Conservation (phyloP, 176 grass and related monocot species). For the Pharus latifolius region DNA sequence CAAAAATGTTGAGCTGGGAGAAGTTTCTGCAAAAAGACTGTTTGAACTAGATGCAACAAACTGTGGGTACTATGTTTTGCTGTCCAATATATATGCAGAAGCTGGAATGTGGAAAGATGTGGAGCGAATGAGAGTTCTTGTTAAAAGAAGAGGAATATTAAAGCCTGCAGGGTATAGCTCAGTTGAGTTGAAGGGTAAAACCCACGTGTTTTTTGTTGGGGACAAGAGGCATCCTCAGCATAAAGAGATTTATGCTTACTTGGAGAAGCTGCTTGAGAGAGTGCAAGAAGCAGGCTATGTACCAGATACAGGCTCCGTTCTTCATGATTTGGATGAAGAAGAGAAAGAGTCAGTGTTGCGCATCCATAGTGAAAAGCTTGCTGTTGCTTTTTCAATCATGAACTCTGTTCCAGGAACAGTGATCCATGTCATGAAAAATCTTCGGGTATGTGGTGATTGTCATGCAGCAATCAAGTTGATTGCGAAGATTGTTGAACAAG, state of each 20-base stretch:
- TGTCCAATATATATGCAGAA: slow-evolving; percentile 86
- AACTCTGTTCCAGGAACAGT: slow-evolving; percentile 48
- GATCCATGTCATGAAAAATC: slow-evolving; percentile 89
- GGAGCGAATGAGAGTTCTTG: slow-evolving; percentile 54
- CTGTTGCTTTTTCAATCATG: slow-evolving; percentile 82
- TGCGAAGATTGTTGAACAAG: slow-evolving; percentile 43
- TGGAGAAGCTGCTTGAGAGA: slow-evolving; percentile 62
- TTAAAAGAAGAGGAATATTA: slow-evolving; percentile 63
- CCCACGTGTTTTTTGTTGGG: slow-evolving; percentile 84
- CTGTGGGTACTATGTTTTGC: slow-evolving; percentile 71
- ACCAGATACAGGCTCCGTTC: slow-evolving; percentile 71
- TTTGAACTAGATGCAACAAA: slow-evolving; percentile 71
- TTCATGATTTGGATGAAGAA: slow-evolving; percentile 88
- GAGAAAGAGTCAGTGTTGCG: slow-evolving; percentile 65
- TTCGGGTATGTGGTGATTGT: slow-evolving; percentile 77
- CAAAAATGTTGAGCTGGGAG: slow-evolving; percentile 81
- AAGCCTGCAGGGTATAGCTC: slow-evolving; percentile 84
- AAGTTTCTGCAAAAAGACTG: slow-evolving; percentile 64
- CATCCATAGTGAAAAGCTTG: slow-evolving; percentile 88
- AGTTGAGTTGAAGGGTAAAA: slow-evolving; percentile 70
- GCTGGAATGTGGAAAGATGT: slow-evolving; percentile 75
- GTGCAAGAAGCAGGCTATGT: slow-evolving; percentile 75
- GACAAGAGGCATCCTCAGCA: slow-evolving; percentile 68
- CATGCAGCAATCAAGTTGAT: slow-evolving; percentile 76
- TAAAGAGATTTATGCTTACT: slow-evolving; percentile 65